Percentiles rank a stretch among this genome's conserved stretches.
phyloP scores from a whole-genome alignment of 345 rosid species.

The Lenwebbia sp. region DNA sequence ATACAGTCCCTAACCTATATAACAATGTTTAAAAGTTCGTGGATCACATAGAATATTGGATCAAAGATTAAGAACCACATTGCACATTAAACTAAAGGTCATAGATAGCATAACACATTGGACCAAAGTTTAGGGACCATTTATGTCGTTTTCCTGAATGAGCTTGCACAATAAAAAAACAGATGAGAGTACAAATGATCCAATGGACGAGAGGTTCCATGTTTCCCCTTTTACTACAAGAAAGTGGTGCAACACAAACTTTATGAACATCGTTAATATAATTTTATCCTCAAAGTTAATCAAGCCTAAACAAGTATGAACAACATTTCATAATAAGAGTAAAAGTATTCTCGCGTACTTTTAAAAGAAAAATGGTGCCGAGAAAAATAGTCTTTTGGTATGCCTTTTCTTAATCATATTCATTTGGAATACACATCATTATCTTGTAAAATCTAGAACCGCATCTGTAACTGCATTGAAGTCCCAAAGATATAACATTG shows the following conservation, averaged over 20 bases:
- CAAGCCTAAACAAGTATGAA: not conserved
- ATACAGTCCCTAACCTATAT: not conserved
- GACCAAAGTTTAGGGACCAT: accelerated
- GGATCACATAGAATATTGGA: not conserved
- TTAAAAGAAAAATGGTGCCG: not conserved
- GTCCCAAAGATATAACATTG: not conserved
- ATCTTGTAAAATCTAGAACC: not conserved
- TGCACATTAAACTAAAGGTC: not conserved
- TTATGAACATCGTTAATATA: not conserved
- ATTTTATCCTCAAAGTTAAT: not conserved
- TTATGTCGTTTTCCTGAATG: not conserved
- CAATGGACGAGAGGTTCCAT: not conserved
- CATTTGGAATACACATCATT: not conserved
- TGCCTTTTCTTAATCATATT: not conserved
- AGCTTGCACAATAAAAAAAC: not conserved
- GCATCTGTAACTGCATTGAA: not conserved
- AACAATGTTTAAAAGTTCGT: not conserved
- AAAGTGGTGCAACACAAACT: not conserved
- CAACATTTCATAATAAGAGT: not conserved
- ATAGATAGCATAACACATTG: accelerated
- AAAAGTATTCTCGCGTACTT: too few relatives aligned
- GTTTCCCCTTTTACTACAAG: not conserved
- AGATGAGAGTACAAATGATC: not conserved
- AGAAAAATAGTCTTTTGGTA: not conserved
- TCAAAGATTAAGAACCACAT: not conserved